Conservation (phyloP, 441 rosid genomes). For the Syzygium malaccense region DNA sequence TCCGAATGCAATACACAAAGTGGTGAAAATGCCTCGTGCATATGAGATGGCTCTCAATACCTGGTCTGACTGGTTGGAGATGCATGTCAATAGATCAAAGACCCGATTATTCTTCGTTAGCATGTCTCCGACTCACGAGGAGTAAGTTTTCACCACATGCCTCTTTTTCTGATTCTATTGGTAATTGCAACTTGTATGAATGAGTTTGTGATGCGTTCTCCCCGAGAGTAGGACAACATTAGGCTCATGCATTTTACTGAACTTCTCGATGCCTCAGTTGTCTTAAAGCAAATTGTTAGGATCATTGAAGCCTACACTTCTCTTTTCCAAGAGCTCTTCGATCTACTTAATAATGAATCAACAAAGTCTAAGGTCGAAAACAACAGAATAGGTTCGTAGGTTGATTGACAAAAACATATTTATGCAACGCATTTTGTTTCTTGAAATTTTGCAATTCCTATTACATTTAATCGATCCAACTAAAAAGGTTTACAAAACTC, state of each 20-base stretch:
- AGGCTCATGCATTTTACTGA: too few species aligned
- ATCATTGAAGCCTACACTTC: not conserved
- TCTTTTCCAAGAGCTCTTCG: not conserved
- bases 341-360: not conserved
- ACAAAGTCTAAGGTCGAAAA: not conserved
- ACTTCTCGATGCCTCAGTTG: not conserved
- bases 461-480: not conserved
- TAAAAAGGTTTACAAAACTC: not conserved
- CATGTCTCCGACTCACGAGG: conserved; percentile 68
- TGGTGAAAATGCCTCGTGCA: conserved; percentile 41
- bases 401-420: not conserved
- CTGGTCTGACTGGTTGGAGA: conserved; percentile 55
- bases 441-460: not conserved
- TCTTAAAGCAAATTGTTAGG: not conserved
- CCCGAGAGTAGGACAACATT: too few species aligned
- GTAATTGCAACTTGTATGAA: not conserved
- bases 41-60: conserved; percentile 68
- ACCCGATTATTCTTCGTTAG: conserved; percentile 51
- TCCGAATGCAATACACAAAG: conserved; percentile 44
- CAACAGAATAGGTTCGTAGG: not conserved
- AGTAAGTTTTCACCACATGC: conserved; percentile 19
- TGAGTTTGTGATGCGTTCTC: too few species aligned
- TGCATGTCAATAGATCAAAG: conserved; percentile 34
- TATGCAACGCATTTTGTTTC: not conserved
- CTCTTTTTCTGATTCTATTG: not conserved